phyloP scores from a whole-genome alignment of 495 filamentous ascomycete genomes.

The Delitschia confertaspora region DNA sequence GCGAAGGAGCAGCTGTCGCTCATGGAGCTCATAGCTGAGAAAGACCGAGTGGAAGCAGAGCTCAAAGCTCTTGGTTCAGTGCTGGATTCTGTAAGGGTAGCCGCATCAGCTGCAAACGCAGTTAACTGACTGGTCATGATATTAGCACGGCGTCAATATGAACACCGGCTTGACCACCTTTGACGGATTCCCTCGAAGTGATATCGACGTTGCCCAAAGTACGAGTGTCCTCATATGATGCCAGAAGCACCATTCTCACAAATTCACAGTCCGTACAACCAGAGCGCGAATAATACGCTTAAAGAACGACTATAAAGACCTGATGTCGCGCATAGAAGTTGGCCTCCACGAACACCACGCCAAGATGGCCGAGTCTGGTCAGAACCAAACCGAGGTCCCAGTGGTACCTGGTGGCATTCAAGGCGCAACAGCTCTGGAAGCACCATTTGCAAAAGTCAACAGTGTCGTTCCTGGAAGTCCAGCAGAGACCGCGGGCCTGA shows the following conservation, averaged over 20 bases:
- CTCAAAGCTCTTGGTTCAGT: slow-evolving; percentile 75
- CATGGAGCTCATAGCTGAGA: slow-evolving; percentile 56
- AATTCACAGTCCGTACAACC: slow-evolving; percentile 68
- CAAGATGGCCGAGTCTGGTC: slow-evolving; percentile 25
- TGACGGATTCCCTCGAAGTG: slow-evolving; percentile 87
- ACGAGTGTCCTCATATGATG: slow-evolving; percentile 27
- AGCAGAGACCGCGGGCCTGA: slow-evolving; percentile 73
- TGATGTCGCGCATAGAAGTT: slow-evolving; percentile 75
- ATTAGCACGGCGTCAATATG: slow-evolving; percentile 91
- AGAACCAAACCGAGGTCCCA: too few relatives aligned
- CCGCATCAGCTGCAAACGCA: slow-evolving; percentile 1
- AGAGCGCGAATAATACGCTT: slow-evolving; percentile 80
- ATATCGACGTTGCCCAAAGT: slow-evolving; percentile 95
- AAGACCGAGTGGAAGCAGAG: slow-evolving; percentile 76
- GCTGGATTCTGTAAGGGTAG: slow-evolving; percentile 79
- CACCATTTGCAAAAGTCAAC: slow-evolving; percentile 86
- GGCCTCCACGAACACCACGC: slow-evolving; percentile 74
- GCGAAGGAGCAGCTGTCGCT: slow-evolving; percentile 30
- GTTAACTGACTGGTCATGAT: slow-evolving; percentile 3
- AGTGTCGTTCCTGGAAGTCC: slow-evolving; percentile 70
- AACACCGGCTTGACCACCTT: slow-evolving; percentile 76
- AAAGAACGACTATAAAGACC: slow-evolving; percentile 83
- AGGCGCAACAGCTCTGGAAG: slow-evolving; percentile 40
- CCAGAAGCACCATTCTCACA: slow-evolving; percentile 1
- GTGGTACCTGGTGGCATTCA: background rate